Base-by-base conservation (phyloP, 1,139 yeast species). In the Candida smagusa region DNA sequence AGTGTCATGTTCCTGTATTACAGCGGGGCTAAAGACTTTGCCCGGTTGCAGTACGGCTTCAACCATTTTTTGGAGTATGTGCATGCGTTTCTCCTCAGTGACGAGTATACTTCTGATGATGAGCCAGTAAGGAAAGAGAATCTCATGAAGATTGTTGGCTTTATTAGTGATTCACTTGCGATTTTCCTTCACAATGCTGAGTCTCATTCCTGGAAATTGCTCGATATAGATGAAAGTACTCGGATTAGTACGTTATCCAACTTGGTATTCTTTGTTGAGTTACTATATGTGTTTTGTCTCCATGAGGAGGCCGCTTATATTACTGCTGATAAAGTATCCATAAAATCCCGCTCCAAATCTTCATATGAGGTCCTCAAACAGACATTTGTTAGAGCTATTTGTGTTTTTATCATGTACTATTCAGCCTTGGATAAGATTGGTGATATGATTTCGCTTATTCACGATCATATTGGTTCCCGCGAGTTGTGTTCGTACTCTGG, bases 381-480 rank as follows among this genome's bases (percentile, higher is more conserved):
- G 28, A 60, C 77, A 5, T 62, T 79, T 5, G 65, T 75, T 1
- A 56, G 73, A 30, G 56, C 78, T 4, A 51, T 67, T 23, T 61
- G 75, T 0, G 40, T 75, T 1, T 36, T 75, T 6, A 48, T 68
- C 4, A 47, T 69, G 2, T 70, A 72, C 42, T 64, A 54, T 33
- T 55, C 54, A 37, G 40, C 9, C 22, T 24, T 33, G 24, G 12
- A 36, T 3, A 27, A 27, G 13, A 27, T 12, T 11, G 16, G 71
- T 38, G 77, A 77, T 30, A 58, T 83, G 22, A 56, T 84, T 19
- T 70, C 79, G 33, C 57, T 73, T 8, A 58, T 88, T 2, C 99
- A 92, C 55, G 80, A 78, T 9, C 84, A 87, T 35, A 59, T 89
- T 7, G 97, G 97, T 0, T 55, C 64, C 2, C 64, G 88, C 31